Evolutionary conservation across 306 rosid genomes (phyloP).

Genomic region (Prosopis cineraria): DNA sequence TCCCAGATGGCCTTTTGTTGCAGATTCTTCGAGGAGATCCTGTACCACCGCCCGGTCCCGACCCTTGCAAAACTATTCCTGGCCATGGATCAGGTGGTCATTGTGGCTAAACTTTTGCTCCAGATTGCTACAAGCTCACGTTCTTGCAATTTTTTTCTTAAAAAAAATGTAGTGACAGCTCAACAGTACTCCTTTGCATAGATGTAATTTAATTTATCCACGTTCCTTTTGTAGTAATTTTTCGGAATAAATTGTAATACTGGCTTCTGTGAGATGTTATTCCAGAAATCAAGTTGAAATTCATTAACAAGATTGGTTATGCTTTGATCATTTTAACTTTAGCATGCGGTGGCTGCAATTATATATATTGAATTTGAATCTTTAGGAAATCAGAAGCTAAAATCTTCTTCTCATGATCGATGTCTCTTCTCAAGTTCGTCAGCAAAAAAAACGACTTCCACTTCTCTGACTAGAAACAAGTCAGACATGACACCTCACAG

Average conservation of each 20-base stretch:
- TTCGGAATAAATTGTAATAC: background rate
- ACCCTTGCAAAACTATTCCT: constrained; percentile 1
- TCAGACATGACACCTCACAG: no score
- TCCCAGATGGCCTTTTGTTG: constrained; percentile 24
- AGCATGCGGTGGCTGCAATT: no score
- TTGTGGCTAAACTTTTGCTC: background rate
- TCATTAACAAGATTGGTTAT: background rate
- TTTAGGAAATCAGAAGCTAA: no score
- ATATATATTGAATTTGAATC: no score
- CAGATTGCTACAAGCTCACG: background rate
- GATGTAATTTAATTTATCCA: background rate
- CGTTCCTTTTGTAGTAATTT: background rate
- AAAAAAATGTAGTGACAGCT: background rate
- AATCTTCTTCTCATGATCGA: no score
- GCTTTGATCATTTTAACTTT: background rate
- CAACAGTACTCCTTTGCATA: background rate
- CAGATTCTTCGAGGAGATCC: constrained; percentile 29
- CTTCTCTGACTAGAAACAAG: no score
- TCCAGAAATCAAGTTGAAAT: background rate
- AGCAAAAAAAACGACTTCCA: no score
- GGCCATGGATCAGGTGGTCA: background rate
- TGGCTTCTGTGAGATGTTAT: background rate
- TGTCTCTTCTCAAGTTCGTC: no score
- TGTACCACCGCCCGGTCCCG: background rate
- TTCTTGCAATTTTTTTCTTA: background rate